Evolutionary conservation across 176 grass and related monocot species (phyloP), one percentile per base, ranked within the genome.

Genomic region (Cymbopogon citratus): DNA sequence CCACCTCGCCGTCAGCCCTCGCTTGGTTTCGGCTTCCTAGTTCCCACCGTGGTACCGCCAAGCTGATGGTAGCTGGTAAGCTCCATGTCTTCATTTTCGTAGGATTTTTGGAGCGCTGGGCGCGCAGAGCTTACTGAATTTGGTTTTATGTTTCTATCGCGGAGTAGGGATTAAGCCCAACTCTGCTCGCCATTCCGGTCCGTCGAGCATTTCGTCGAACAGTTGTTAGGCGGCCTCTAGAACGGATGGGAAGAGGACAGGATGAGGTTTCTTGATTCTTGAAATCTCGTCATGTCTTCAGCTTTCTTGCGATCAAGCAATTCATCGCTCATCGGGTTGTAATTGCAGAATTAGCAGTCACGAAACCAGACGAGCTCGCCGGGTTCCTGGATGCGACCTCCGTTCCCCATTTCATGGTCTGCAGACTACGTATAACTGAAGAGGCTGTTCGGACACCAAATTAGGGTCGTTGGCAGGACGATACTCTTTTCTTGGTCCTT

Each of bases 171-270:
- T 54, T 13, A 29, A 18, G 7, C 31, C 26, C 14, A 11, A 10
- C 29, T 52, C 77, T 36, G 23, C 72, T 80, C 66, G 24, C 54
- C 59, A 35, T 76, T 70, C 48, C 39, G 12, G 12, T 39, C 78
- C 14, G 28, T 27, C 24, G 63, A 76, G 56, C 78, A 66, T 85
- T 72, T 81, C 72, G 65, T 81, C 83, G 36, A 89, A 65, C 83
- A 81, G 64, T 19, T 85, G 83, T 45, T 81, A 25, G 26, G 77
- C 77, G 29, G 46, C 25, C 39, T 1, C 28, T 6, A 27, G 19
- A 45, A 51, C 13, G 31, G n/a, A 14, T 44, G n/a, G 31, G 5
- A 31, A 63, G 6, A 10, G 9, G 27, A 7, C 57, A 43, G 3
- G 6, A 26, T 28, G 40, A 45, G 19, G 25, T 56, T 67, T 74